Base-by-base conservation (phyloP, 495 filamentous ascomycete species). In the Acidomyces sp. region DNA sequence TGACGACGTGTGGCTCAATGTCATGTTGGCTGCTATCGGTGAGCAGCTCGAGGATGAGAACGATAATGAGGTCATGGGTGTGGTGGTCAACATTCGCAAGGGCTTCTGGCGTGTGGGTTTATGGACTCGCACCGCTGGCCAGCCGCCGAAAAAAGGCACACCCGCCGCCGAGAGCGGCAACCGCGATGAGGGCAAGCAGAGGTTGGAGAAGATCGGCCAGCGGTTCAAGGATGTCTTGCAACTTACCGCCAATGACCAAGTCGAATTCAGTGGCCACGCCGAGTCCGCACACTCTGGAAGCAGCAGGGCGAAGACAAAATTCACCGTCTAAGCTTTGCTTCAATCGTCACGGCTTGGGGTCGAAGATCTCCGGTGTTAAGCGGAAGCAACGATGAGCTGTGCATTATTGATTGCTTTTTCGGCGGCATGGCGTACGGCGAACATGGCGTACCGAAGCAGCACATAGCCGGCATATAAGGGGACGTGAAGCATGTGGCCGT, bases 61-160 rank as follows among this genome's bases (percentile, higher is more conserved):
- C 23, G 90, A 94, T 54, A 82, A 82, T 49, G 90, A 99, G 62
- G 82, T 99, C 55, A 96, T 96, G 90, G 90, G 90, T 45, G 92
- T 96, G 16, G 90, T 99, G 21, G 88, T 96, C 65, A 99, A 96
- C 61, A 90, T 96, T 31, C 81, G 90, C 57, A 95, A 93, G 67
- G 88, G 80, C 23, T 95, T 96, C 74, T 99, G 81, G 71, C 83
- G 90, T 62, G 78, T 99, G 46, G 86, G 87, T 48, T 59, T 85
- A 28, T 95, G 87, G 87, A 93, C 86, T 37, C 78, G 84, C 51
- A 90, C 85, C 31, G 81, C 86, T 18, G 87, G 87, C 52, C 85
- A 85, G 70, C 75, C 74, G 13, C 76, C 75, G 34, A 81, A 80
- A 61, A 74, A 75, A 33, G 71, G 83, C 34, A 74, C 73, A 22